Base-by-base conservation (phyloP, 2,329 filamentous ascomycete genomes). In the Ophiostoma angusticollis region DNA sequence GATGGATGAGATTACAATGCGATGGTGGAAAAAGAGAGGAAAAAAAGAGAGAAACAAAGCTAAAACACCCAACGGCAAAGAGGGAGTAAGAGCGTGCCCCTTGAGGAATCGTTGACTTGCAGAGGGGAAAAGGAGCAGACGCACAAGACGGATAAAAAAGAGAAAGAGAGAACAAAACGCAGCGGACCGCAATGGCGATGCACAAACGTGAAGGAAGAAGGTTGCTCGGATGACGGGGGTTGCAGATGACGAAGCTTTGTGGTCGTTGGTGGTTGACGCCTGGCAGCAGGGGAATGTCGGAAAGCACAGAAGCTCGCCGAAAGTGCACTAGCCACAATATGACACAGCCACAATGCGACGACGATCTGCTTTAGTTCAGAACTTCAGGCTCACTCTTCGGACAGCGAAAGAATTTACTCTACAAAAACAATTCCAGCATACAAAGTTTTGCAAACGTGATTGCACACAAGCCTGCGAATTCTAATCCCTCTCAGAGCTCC, bases 181-280 rank as follows among this genome's bases (percentile, higher is more conserved):
- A 27, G 19, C 21, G 22, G 37, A n/a, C 23, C 34, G 31, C 24
- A 34, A 39, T 39, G 37, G 18, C 23, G 37, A 39, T 29, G 37
- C 24, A 34, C n/a, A 21, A 30, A 21, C 21, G 32, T 31, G 29
- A 23, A 30, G 27, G 18, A 34, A 28, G 35, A 36, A 31, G 11
- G 9, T 36, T 24, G 25, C 29, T 17, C 16, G 18, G 24, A 31
- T 18, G 21, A 34, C 23, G 17, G 21, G 5, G 16, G 24, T 21
- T 25, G 22, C 31, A 39, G 43, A 47, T 47, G 46, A 44, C 46
- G 46, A 47, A 46, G 44, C 46, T 44, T 31, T 30, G 23, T 14
- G 28, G 33, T 29, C 25, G 35, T 17, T 27, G 25, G 25, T 29
- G 19, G 28, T 18, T 24, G 22, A n/a, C n/a, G n/a, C n/a, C n/a